These are phyloP conservation scores for Phytomonas francai DNA, from an alignment of 208 protist species.

Conservation along the genomic window DNA sequence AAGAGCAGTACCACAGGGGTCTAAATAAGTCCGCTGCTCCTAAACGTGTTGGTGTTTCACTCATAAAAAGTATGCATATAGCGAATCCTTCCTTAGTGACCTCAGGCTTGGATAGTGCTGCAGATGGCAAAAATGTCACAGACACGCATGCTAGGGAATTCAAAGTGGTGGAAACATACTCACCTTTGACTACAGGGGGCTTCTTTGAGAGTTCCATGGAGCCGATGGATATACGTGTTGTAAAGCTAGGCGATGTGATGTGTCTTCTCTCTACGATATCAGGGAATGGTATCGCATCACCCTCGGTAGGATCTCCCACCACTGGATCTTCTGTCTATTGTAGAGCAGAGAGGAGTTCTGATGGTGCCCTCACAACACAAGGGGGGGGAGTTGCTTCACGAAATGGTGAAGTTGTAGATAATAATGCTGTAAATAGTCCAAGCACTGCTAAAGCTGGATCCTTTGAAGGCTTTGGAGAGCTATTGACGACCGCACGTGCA, in stretches of 20 bases:
- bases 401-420: not conserved
- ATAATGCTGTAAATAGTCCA: not conserved
- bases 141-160: not conserved
- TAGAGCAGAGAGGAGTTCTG: not conserved
- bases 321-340: not conserved
- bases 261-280: slow-evolving; percentile 10
- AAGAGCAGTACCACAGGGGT: slow-evolving; percentile 2
- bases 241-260: slow-evolving; percentile 37
- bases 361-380: not conserved
- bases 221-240: slow-evolving; percentile 14
- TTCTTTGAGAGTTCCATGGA: slow-evolving; percentile 53
- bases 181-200: slow-evolving; percentile 65
- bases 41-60: not conserved
- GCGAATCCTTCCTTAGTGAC: not conserved
- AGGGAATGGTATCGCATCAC: not conserved
- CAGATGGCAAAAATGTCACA: not conserved
- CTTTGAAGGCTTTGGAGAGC: not conserved
- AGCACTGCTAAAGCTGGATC: not conserved
- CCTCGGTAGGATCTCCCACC: not conserved
- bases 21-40: not conserved
- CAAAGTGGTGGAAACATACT: slow-evolving; percentile 53
- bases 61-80: slow-evolving; percentile 1
- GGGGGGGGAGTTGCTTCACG: not conserved
- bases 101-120: not conserved
- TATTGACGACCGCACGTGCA: not conserved